A percentile compares a stretch with the other conserved stretches of the same genome.
These are phyloP conservation scores for Hemisphaericaspora nanyangensis DNA, from an alignment of 805 yeast species.

Conservation along the genomic window DNA sequence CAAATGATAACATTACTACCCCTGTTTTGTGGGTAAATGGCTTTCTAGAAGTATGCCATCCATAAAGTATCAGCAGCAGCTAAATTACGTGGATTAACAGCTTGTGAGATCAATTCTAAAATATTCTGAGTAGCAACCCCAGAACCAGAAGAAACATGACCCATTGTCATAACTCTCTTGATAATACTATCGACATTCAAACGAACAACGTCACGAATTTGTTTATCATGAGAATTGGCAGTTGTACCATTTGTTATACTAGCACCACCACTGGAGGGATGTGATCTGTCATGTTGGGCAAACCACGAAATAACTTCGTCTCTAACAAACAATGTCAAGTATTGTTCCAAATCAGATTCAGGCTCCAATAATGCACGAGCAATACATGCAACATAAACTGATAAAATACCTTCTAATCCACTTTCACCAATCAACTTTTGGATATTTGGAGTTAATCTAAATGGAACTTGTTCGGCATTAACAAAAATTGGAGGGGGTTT, in stretches of 20 bases:
- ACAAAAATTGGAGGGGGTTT: conserved; percentile 79
- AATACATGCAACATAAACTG: conserved; percentile 78
- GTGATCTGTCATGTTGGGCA: conserved; percentile 75
- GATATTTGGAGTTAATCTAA: conserved; percentile 92
- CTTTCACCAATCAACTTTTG: conserved; percentile 92
- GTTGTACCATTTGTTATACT: neutral
- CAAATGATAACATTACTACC: neutral
- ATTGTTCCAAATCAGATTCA: conserved; percentile 87
- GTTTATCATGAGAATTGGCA: conserved; percentile 65
- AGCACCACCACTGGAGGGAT: conserved; percentile 18
- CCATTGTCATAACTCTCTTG: conserved; percentile 72
- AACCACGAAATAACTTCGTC: conserved; percentile 96
- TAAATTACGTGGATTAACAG: conserved; percentile 89
- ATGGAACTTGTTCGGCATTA: conserved; percentile 91
- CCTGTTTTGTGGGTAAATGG: no score
- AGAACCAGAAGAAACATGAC: conserved; percentile 55
- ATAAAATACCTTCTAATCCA: conserved; percentile 86
- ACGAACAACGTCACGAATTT: conserved; percentile 79
- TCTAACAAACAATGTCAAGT: conserved; percentile 87
- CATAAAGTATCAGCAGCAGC: conserved; percentile 90
- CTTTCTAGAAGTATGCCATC: conserved; percentile 83
- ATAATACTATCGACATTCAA: conserved; percentile 82
- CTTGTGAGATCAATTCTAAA: conserved; percentile 85
- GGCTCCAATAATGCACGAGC: conserved; percentile 89
- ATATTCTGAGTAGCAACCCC: conserved; percentile 85